Evolutionary conservation across 73 alveolate species (phyloP).

Genomic region (Paramecium sexaurelia): DNA sequence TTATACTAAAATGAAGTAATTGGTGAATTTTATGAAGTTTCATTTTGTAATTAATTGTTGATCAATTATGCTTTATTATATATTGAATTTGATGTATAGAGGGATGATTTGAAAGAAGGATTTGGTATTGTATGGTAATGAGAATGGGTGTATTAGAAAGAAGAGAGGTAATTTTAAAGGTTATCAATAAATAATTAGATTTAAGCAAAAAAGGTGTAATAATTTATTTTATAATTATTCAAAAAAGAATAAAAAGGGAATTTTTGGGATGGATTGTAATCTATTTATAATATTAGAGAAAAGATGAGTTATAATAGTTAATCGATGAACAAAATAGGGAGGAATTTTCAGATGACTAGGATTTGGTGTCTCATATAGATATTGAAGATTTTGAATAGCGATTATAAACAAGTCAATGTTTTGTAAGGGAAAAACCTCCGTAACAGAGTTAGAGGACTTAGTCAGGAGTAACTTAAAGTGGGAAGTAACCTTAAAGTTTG

Average conservation of each 20-base stretch:
- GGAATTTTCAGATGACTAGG: conserved; percentile 8
- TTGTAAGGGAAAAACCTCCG: conserved; percentile 20
- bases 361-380: conserved; percentile 2
- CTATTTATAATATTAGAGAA: not conserved
- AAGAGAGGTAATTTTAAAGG: too few relatives aligned
- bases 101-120: too few relatives aligned
- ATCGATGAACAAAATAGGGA: conserved; percentile 25
- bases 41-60: too few relatives aligned
- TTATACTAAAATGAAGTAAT: too few relatives aligned
- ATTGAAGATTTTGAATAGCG: conserved; percentile 50
- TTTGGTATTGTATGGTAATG: too few relatives aligned
- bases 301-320: conserved; percentile 43
- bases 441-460: not conserved
- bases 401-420: conserved; percentile 1
- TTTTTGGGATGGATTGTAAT: conserved; percentile 25
- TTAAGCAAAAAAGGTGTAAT: not conserved
- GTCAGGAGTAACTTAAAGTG: not conserved
- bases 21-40: too few relatives aligned
- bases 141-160: too few relatives aligned
- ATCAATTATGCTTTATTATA: too few relatives aligned
- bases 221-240: not conserved
- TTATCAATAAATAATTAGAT: too few relatives aligned
- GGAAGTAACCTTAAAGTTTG: not conserved
- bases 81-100: too few relatives aligned
- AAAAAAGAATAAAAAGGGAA: not conserved